Evolutionary conservation across 2,329 filamentous ascomycete species (phyloP).

Genomic region (Cordyceps tenuipes): DNA sequence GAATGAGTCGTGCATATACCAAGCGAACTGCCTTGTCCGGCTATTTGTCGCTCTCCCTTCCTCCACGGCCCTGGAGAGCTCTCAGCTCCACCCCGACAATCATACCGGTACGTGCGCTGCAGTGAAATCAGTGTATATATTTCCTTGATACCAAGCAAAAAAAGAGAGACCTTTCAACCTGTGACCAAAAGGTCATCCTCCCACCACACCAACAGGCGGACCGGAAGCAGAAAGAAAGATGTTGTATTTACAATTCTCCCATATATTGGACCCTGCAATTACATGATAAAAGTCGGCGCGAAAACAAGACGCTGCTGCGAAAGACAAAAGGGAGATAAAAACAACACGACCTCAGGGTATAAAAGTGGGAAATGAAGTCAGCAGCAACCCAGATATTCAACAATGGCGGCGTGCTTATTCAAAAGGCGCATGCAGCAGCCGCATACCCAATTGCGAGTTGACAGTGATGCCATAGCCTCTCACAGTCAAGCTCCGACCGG

Average conservation of each 20-base stretch:
- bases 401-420: neutral
- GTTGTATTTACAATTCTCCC: neutral
- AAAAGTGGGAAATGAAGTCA: conserved; percentile 7
- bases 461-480: neutral
- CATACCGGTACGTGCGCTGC: neutral
- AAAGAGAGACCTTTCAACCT: neutral
- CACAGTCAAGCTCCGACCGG: neutral
- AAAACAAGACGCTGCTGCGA: neutral
- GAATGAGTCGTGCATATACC: neutral
- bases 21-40: neutral
- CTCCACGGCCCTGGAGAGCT: neutral
- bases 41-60: neutral
- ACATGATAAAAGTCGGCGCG: neutral
- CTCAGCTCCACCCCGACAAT: neutral
- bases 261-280: neutral
- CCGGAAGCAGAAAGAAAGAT: neutral
- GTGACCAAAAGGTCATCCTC: neutral
- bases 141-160: neutral
- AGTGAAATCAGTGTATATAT: neutral
- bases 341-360: conserved; percentile 3
- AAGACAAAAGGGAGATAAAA: neutral
- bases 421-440: neutral
- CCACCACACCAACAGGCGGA: neutral
- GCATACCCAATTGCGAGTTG: neutral
- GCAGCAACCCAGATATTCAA: neutral